Evolutionary conservation across 1,284 basidiomycete genomes (phyloP).

Genomic region (Coniophora puteana): DNA sequence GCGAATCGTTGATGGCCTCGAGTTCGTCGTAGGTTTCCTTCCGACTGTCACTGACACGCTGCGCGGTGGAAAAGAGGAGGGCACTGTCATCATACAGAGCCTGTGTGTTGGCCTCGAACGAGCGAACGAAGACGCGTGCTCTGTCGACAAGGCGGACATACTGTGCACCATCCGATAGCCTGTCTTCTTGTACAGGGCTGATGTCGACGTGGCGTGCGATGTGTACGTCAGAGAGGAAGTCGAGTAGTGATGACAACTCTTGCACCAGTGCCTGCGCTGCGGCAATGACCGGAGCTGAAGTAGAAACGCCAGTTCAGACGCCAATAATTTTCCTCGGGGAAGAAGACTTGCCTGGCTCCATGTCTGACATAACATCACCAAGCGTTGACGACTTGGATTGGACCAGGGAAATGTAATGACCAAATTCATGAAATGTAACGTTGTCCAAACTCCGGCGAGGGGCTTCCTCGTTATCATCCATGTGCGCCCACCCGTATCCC

Average conservation of each 20-base stretch:
- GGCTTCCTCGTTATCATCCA: slow-evolving; percentile 29
- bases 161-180: slow-evolving; percentile 25
- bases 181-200: slow-evolving; percentile 38
- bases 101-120: slow-evolving; percentile 46
- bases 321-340: background rate
- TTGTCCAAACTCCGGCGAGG: slow-evolving; percentile 22
- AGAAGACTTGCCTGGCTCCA: slow-evolving; percentile 18
- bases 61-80: slow-evolving; percentile 38
- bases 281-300: slow-evolving; percentile 19
- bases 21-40: slow-evolving; percentile 26
- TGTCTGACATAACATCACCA: slow-evolving; percentile 16
- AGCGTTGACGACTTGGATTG: slow-evolving; percentile 18
- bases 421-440: slow-evolving; percentile 22
- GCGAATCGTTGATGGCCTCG: slow-evolving; percentile 25
- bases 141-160: slow-evolving; percentile 43
- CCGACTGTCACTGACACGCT: slow-evolving; percentile 26
- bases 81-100: slow-evolving; percentile 49
- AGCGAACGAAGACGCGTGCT: slow-evolving; percentile 44
- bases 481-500: slow-evolving; percentile 28
- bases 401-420: slow-evolving; percentile 11
- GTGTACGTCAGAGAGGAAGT: slow-evolving; percentile 44
- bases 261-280: slow-evolving; percentile 28
- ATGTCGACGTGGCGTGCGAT: slow-evolving; percentile 49
- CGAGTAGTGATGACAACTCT: slow-evolving; percentile 41
- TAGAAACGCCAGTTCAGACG: background rate